phyloP scores from a whole-genome alignment of 352 stramenopile species.

The Pythium utonaiense region DNA sequence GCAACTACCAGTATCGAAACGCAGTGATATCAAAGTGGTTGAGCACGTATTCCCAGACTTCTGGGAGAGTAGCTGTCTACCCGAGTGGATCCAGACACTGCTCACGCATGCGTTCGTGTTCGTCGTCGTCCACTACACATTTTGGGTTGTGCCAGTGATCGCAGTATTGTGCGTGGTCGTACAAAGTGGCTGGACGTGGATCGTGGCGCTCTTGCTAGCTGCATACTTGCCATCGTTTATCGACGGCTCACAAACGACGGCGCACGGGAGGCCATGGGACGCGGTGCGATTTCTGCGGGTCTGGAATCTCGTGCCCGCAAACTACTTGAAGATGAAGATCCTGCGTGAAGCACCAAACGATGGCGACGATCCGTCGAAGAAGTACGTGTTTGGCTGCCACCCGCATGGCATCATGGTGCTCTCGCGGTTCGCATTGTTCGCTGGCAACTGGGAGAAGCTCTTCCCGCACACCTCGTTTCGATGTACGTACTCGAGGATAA shows the following conservation, averaged over 20 bases:
- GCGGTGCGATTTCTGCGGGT: slow-evolving; percentile 34
- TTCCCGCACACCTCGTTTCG: slow-evolving; percentile 56
- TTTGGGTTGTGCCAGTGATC: slow-evolving; percentile 45
- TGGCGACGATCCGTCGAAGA: slow-evolving; percentile 18
- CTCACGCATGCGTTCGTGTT: slow-evolving; percentile 47
- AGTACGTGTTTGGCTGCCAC: slow-evolving; percentile 73
- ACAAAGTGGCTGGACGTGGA: slow-evolving; percentile 38
- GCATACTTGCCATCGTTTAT: slow-evolving; percentile 56
- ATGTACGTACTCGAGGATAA: slow-evolving; percentile 19
- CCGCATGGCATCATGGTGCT: slow-evolving; percentile 68
- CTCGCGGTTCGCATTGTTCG: slow-evolving; percentile 58
- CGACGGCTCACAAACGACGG: slow-evolving; percentile 41
- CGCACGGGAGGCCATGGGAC: slow-evolving; percentile 42
- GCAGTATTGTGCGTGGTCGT: not conserved
- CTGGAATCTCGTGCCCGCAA: slow-evolving; percentile 42
- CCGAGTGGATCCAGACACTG: slow-evolving; percentile 36
- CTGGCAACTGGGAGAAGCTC: slow-evolving; percentile 62
- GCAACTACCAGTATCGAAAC: not conserved
- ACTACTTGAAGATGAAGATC: slow-evolving; percentile 50
- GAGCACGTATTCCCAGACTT: slow-evolving; percentile 41
- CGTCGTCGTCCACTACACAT: slow-evolving; percentile 66
- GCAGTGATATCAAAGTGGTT: slow-evolving; percentile 7
- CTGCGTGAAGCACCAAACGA: slow-evolving; percentile 56
- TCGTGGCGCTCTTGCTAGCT: slow-evolving; percentile 34
- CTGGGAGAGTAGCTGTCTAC: slow-evolving; percentile 41